Conservation (phyloP, 495 filamentous ascomycete genomes). For the Aspergillus diversus region DNA sequence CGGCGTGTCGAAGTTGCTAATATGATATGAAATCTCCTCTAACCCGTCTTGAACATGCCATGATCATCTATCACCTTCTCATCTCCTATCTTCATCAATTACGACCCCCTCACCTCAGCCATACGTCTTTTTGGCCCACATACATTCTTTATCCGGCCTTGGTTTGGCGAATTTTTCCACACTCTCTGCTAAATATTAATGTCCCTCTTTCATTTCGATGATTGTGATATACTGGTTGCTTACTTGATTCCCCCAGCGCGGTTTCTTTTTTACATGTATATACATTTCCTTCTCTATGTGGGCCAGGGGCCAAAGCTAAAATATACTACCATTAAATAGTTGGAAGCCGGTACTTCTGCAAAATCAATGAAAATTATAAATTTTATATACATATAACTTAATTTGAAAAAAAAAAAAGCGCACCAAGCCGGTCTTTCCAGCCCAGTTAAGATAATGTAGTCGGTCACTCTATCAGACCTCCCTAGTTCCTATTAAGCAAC, state of each 20-base stretch:
- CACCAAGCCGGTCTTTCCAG: neutral
- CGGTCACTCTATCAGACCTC: too few species aligned
- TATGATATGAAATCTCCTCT: conserved; percentile 22
- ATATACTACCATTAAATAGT: neutral
- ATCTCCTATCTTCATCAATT: neutral
- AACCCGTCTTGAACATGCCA: neutral
- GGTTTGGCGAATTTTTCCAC: neutral
- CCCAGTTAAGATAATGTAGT: neutral
- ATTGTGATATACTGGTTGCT: conserved; percentile 1
- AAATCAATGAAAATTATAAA: neutral
- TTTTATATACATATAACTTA: neutral
- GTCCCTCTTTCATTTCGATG: neutral
- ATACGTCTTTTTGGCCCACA: neutral
- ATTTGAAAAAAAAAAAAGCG: neutral
- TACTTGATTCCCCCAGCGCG: neutral
- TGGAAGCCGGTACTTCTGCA: neutral
- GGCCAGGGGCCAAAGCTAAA: neutral
- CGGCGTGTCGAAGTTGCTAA: conserved; percentile 22
- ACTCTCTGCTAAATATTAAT: neutral
- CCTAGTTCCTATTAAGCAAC: neutral
- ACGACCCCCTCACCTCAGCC: neutral
- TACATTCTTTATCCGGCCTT: neutral
- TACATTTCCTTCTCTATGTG: neutral
- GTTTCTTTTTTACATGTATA: neutral
- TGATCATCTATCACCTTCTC: neutral